These are phyloP conservation scores for Hansenula sp. DNA, from an alignment of 1,139 yeast species.

Conservation along the genomic window DNA sequence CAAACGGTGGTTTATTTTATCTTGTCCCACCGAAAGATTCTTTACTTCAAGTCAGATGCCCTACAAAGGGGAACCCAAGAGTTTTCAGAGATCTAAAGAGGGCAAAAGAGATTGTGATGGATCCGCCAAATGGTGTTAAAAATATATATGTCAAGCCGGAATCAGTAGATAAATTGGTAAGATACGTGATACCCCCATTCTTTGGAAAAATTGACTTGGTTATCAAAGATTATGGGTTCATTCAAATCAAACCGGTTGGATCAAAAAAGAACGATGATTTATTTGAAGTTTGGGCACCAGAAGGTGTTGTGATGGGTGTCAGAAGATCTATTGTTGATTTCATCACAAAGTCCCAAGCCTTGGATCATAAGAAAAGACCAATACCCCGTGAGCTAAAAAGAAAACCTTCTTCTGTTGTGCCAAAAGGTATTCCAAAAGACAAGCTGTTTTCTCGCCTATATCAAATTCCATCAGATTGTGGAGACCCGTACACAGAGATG, in stretches of 20 bases:
- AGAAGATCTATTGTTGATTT: slow-evolving; percentile 35
- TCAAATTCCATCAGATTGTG: slow-evolving; percentile 18
- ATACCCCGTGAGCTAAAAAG: slow-evolving; percentile 6
- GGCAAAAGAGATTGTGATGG: slow-evolving; percentile 20
- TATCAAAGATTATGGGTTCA: slow-evolving; percentile 62
- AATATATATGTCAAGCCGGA: slow-evolving; percentile 32
- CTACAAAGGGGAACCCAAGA: slow-evolving; percentile 26
- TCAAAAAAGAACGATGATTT: slow-evolving; percentile 34
- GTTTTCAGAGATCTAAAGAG: slow-evolving; percentile 28
- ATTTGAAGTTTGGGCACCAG: slow-evolving; percentile 44
- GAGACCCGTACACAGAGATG: slow-evolving; percentile 18
- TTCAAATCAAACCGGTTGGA: slow-evolving; percentile 66
- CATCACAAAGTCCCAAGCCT: slow-evolving; percentile 18
- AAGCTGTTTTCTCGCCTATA: slow-evolving; percentile 21
- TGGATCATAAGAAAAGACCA: slow-evolving; percentile 4
- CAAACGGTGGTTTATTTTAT: slow-evolving; percentile 61
- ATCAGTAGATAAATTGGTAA: slow-evolving; percentile 31
- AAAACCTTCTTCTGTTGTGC: slow-evolving; percentile 11
- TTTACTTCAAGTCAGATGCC: slow-evolving; percentile 35
- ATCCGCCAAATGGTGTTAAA: slow-evolving; percentile 22
- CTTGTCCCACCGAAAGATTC: slow-evolving; percentile 41
- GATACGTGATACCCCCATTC: slow-evolving; percentile 64
- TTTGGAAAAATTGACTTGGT: slow-evolving; percentile 66
- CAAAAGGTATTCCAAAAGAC: slow-evolving; percentile 17
- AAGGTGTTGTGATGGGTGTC: slow-evolving; percentile 39